These are phyloP conservation scores for Prunus persica DNA, from an alignment of 306 rosid species.

Conservation along the genomic window Prunus_persica_NCBIv2 NC_034015.1:10408501-10409000, in stretches of 20 bases:
- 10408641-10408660: background rate
- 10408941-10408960: conserved; percentile 31
- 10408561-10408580: background rate
- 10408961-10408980: conserved; percentile 11
- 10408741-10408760: background rate
- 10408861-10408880: conserved; percentile 55
- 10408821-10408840: conserved; percentile 1
- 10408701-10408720: background rate
- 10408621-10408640: background rate
- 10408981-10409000: conserved; percentile 59
- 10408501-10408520: no score
- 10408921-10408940: conserved; percentile 18
- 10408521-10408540: no score
- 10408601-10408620: background rate
- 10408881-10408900: conserved; percentile 33
- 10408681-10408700: background rate
- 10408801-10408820: conserved; percentile 10
- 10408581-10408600: background rate
- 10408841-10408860: conserved; percentile 20
- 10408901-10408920: background rate
- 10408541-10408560: no score
- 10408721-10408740: background rate
- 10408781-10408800: background rate
- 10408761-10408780: background rate
- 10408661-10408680: background rate